These are phyloP conservation scores for Calycina marina DNA, from an alignment of 2,329 filamentous ascomycete genomes.

Conservation along the genomic window DNA sequence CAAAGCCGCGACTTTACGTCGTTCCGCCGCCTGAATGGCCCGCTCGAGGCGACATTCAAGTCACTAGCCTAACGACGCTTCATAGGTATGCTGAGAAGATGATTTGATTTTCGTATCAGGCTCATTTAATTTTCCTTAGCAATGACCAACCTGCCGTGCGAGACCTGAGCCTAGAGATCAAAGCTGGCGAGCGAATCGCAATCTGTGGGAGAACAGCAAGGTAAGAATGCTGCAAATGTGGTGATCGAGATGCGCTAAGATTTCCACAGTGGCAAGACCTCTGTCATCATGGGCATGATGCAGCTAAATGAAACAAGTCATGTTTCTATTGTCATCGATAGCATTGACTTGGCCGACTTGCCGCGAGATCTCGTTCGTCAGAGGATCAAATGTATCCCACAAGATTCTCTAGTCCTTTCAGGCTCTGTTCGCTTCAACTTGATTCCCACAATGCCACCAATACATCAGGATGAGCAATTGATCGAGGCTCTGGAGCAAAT, in stretches of 20 bases:
- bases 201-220: constrained; percentile 35
- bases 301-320: constrained; percentile 74
- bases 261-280: constrained; percentile 58
- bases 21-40: constrained; percentile 6
- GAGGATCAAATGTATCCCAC: constrained; percentile 86
- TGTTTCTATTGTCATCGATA: constrained; percentile 76
- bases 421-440: constrained; percentile 80
- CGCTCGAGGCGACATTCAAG: constrained; percentile 17
- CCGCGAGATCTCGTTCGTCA: constrained; percentile 77
- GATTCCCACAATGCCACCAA: constrained; percentile 72
- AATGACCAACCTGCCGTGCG: not conserved
- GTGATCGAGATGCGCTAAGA: constrained; percentile 26
- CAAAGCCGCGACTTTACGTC: not conserved
- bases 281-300: constrained; percentile 77
- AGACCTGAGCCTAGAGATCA: constrained; percentile 41
- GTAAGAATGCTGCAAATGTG: not conserved
- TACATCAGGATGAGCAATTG: constrained; percentile 74
- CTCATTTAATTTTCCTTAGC: constrained; percentile 1
- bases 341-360: constrained; percentile 68
- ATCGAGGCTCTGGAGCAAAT: constrained; percentile 72
- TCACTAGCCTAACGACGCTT: constrained; percentile 14
- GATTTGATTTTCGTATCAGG: not conserved
- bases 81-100: constrained; percentile 7
- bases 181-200: constrained; percentile 34
- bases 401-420: constrained; percentile 82